Evolutionary conservation across 2,329 filamentous ascomycete genomes (phyloP).

Genomic region (Neonectria neomacrospora): DNA sequence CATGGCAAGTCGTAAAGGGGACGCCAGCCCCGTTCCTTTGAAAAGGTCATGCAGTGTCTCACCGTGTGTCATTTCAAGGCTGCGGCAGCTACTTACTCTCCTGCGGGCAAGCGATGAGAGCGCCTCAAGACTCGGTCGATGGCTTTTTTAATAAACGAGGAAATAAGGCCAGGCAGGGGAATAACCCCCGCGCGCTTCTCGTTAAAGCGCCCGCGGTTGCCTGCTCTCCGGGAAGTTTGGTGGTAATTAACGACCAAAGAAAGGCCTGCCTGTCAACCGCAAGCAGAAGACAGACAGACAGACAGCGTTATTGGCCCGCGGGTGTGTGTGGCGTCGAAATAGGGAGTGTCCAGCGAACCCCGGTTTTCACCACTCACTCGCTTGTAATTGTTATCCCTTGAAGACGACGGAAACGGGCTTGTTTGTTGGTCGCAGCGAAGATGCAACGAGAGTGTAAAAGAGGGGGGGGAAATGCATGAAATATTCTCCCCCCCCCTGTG

Average conservation of each 20-base stretch:
- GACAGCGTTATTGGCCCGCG: neutral
- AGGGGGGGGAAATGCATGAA: constrained; percentile 1
- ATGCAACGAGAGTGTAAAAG: neutral
- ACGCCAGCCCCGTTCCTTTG: too few species aligned
- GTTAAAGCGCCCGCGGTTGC: neutral
- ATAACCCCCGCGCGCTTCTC: neutral
- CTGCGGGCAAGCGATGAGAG: neutral
- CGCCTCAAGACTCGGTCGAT: neutral
- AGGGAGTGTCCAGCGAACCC: neutral
- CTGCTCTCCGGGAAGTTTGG: constrained; percentile 3
- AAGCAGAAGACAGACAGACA: neutral
- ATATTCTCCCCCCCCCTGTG: neutral
- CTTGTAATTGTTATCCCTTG: neutral
- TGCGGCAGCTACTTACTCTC: neutral
- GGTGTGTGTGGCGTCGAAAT: neutral
- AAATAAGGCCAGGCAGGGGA: too few species aligned
- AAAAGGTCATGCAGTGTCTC: constrained; percentile 17
- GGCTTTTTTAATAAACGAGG: too few species aligned
- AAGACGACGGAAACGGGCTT: constrained; percentile 1
- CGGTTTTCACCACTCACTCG: neutral
- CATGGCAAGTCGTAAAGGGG: neutral
- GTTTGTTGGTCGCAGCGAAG: neutral
- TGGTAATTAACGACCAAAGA: neutral
- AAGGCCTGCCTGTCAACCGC: neutral
- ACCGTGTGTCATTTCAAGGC: constrained; percentile 5